Conservation (phyloP, 1,139 yeast genomes). For the Meyerozyma athensensis region DNA sequence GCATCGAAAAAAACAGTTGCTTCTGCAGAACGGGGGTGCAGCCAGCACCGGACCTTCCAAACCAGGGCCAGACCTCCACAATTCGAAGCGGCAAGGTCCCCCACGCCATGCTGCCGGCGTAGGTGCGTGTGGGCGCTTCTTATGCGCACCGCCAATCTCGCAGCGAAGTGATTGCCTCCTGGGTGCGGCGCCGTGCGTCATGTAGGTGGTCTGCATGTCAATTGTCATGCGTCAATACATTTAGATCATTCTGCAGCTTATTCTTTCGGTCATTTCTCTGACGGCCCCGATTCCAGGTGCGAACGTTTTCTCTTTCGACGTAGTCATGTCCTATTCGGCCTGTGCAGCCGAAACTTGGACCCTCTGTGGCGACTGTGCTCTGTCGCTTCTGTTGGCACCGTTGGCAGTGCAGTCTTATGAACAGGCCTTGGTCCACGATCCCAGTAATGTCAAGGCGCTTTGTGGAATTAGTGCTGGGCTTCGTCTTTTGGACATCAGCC, state of each 20-base stretch:
- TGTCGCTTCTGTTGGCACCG: constrained; percentile 34
- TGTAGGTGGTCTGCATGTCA: background rate
- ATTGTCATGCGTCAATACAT: constrained; percentile 1
- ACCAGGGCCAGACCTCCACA: no score
- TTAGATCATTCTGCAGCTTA: constrained; percentile 3
- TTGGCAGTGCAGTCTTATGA: constrained; percentile 45
- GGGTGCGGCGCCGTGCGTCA: background rate
- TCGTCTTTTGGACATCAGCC: constrained; percentile 31
- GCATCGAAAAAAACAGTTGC: constrained; percentile 3
- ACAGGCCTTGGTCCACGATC: constrained; percentile 40
- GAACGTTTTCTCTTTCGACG: background rate
- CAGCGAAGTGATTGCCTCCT: background rate
- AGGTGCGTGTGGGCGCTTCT: no score
- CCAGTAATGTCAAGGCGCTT: constrained; percentile 37
- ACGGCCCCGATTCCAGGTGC: constrained; percentile 2
- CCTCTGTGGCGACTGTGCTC: constrained; percentile 48
- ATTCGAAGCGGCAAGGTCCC: no score
- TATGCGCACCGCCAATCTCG: no score
- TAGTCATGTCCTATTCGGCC: constrained; percentile 12
- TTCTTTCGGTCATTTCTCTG: constrained; percentile 1
- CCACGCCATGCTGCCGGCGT: no score
- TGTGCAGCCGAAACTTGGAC: constrained; percentile 44
- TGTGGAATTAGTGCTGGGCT: constrained; percentile 39
- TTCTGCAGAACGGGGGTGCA: constrained; percentile 1
- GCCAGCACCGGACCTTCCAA: constrained; percentile 1